These are phyloP conservation scores for Hibiscus mutabilis DNA, from an alignment of 345 rosid genomes.

Conservation along the genomic window DNA sequence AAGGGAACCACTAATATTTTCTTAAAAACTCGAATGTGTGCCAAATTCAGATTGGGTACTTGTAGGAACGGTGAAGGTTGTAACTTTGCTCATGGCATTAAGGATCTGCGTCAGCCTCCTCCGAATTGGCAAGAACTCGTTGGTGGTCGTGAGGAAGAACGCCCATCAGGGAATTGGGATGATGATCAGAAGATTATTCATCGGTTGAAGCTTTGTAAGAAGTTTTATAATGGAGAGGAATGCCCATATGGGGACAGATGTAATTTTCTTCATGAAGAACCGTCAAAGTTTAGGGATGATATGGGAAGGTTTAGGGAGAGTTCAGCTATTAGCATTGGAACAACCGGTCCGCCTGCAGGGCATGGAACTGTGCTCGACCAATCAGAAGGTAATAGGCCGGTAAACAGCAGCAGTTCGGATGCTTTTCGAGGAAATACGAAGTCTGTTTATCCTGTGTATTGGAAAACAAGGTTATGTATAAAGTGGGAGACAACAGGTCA, in stretches of 20 bases:
- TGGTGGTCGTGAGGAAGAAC: slow-evolving; percentile 51
- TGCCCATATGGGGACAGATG: slow-evolving; percentile 96
- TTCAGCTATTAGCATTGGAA: slow-evolving; percentile 62
- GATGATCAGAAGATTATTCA: slow-evolving; percentile 89
- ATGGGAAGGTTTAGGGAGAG: slow-evolving; percentile 62
- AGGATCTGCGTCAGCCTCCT: slow-evolving; percentile 89
- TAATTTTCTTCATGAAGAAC: slow-evolving; percentile 85
- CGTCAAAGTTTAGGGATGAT: slow-evolving; percentile 76
- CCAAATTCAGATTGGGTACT: slow-evolving; percentile 54
- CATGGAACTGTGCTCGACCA: slow-evolving; percentile 32
- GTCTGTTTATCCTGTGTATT: slow-evolving; percentile 63
- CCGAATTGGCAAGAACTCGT: slow-evolving; percentile 95
- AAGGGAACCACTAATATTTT: slow-evolving; percentile 71
- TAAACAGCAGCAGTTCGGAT: slow-evolving; percentile 15
- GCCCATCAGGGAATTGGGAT: slow-evolving; percentile 52
- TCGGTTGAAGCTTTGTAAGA: slow-evolving; percentile 96
- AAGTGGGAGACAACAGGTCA: slow-evolving; percentile 75
- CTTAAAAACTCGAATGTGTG: slow-evolving; percentile 88
- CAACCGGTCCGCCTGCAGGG: slow-evolving; percentile 30
- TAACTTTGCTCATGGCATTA: slow-evolving; percentile 90
- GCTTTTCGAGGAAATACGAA: slow-evolving; percentile 27
- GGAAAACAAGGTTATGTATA: slow-evolving; percentile 86
- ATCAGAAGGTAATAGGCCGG: slow-evolving; percentile 39
- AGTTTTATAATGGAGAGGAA: slow-evolving; percentile 84
- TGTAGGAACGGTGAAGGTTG: slow-evolving; percentile 89